Evolutionary conservation across 805 yeast genomes (phyloP).

Genomic region (Allodekkera sacchari): DNA sequence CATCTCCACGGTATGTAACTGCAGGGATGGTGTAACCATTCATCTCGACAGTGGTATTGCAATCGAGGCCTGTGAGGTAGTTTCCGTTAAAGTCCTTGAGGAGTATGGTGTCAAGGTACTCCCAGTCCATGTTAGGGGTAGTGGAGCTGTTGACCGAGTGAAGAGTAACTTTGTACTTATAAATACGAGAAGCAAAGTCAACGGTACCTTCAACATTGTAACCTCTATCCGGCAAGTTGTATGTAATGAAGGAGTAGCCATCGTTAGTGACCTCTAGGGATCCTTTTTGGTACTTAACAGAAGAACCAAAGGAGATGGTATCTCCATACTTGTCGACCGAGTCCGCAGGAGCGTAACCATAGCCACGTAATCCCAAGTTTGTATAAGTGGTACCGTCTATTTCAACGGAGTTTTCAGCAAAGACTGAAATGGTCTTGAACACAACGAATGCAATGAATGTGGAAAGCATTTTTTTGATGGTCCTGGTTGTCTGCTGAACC

Average conservation of each 20-base stretch:
- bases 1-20: slow-evolving; percentile 21
- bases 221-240: slow-evolving; percentile 26
- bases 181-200: slow-evolving; percentile 20
- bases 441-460: too few species aligned
- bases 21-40: slow-evolving; percentile 23
- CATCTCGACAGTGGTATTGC: slow-evolving; percentile 17
- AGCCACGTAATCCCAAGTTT: slow-evolving; percentile 22
- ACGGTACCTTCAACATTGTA: slow-evolving; percentile 26
- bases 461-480: too few species aligned
- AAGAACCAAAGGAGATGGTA: slow-evolving; percentile 26
- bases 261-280: slow-evolving; percentile 13
- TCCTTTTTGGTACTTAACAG: slow-evolving; percentile 17
- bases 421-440: too few species aligned
- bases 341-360: slow-evolving; percentile 19
- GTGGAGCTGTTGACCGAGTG: slow-evolving; percentile 16
- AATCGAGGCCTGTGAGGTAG: slow-evolving; percentile 22
- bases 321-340: slow-evolving; percentile 22
- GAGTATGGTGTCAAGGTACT: slow-evolving; percentile 20
- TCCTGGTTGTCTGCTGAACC: too few species aligned
- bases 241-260: slow-evolving; percentile 22
- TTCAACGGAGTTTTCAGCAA: slow-evolving; percentile 10
- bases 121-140: slow-evolving; percentile 19
- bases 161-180: slow-evolving; percentile 16
- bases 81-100: slow-evolving; percentile 24
- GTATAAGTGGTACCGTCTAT: slow-evolving; percentile 18